Evolutionary conservation across 805 yeast species (phyloP).

Genomic region (Spathaspora passalidarum): DNA sequence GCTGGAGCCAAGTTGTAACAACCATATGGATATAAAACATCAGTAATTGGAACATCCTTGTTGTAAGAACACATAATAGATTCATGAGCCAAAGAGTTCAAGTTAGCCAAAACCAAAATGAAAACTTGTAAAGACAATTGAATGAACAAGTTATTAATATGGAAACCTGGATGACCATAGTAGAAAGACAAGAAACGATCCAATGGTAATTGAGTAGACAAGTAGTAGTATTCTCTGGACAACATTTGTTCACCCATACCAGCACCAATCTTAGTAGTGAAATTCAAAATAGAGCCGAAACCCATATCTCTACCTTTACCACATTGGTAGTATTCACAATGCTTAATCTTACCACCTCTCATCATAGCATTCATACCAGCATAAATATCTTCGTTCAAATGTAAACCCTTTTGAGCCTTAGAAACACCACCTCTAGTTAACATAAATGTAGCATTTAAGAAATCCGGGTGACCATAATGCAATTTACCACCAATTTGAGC

Average conservation of each 20-base stretch:
- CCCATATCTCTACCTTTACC: conserved; percentile 88
- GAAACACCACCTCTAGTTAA: conserved; percentile 85
- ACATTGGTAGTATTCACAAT: conserved; percentile 80
- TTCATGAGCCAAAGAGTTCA: conserved; percentile 61
- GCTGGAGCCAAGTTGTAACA: conserved; percentile 69
- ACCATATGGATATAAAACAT: conserved; percentile 61
- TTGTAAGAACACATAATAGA: conserved; percentile 61
- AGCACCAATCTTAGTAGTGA: conserved; percentile 82
- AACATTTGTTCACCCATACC: conserved; percentile 90
- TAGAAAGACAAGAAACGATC: conserved; percentile 78
- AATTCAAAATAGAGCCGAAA: conserved; percentile 76
- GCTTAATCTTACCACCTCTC: conserved; percentile 82
- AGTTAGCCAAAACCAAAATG: conserved; percentile 59
- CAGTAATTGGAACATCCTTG: conserved; percentile 57
- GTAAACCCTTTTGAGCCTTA: conserved; percentile 79
- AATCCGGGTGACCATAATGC: conserved; percentile 87
- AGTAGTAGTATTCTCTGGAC: conserved; percentile 76
- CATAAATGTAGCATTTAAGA: conserved; percentile 72
- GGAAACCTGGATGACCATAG: conserved; percentile 87
- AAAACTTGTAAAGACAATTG: conserved; percentile 56
- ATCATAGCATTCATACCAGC: conserved; percentile 80
- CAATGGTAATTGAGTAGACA: conserved; percentile 72
- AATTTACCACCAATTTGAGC: conserved; percentile 81
- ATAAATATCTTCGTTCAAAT: conserved; percentile 80
- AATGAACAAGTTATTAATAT: conserved; percentile 73